These are phyloP conservation scores for Dictyostelium firmibasis DNA, from an alignment of 78 protist species.

Conservation along the genomic window DNA sequence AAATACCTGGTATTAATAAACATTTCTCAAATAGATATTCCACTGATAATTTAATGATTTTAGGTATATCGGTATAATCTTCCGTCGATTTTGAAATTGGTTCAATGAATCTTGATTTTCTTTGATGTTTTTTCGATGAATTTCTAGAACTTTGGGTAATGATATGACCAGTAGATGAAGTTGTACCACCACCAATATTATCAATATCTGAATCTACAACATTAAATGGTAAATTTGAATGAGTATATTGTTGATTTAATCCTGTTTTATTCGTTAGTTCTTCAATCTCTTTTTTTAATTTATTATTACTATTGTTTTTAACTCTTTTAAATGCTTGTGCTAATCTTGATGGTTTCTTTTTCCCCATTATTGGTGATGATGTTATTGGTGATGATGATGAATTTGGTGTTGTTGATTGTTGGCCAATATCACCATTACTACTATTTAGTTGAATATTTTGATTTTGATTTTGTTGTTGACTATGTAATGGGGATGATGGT, in stretches of 20 bases:
- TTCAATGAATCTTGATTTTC: slow-evolving; percentile 78
- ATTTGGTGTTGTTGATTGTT: not conserved
- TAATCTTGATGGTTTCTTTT: slow-evolving; percentile 33
- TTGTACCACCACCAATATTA: not conserved
- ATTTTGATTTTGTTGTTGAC: not conserved
- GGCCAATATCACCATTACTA: not conserved
- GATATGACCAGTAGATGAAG: not conserved
- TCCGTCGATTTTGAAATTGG: slow-evolving; percentile 18
- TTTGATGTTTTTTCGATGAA: slow-evolving; percentile 11
- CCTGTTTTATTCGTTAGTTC: slow-evolving; percentile 24
- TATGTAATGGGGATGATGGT: not conserved
- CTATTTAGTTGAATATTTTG: not conserved
- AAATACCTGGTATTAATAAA: slow-evolving; percentile 19
- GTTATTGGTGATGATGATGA: slow-evolving; percentile 13
- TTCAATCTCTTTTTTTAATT: slow-evolving; percentile 52
- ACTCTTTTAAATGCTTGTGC: slow-evolving; percentile 39
- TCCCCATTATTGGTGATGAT: not conserved
- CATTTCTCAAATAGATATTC: slow-evolving; percentile 70
- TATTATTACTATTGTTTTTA: not conserved
- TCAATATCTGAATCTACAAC: not conserved
- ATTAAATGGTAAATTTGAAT: not conserved
- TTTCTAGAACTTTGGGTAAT: not conserved
- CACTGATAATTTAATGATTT: slow-evolving; percentile 35
- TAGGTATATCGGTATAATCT: slow-evolving; percentile 60
- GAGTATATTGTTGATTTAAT: slow-evolving; percentile 53